phyloP scores from a whole-genome alignment of 2,329 filamentous ascomycete genomes.

The Fusarium virguliforme region DNA sequence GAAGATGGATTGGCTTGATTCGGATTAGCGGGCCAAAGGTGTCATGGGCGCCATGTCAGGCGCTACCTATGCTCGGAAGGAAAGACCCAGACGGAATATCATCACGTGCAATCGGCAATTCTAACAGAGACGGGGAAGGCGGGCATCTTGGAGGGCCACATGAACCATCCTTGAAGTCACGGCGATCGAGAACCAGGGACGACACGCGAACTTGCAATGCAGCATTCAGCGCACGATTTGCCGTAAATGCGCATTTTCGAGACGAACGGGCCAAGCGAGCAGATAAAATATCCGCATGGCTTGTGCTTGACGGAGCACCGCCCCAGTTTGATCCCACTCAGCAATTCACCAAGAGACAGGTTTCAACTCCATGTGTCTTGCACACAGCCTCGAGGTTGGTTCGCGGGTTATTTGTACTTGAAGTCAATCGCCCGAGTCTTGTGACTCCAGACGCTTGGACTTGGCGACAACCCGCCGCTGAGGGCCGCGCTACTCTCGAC shows the following conservation, averaged over 20 bases:
- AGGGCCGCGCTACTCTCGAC: constrained; percentile 4
- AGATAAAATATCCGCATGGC: constrained; percentile 10
- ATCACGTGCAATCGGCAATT: constrained; percentile 14
- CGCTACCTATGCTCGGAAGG: constrained; percentile 10
- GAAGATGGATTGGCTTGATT: constrained; percentile 20
- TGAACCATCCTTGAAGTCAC: constrained; percentile 2
- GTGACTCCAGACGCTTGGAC: constrained; percentile 13
- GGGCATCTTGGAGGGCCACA: constrained; percentile 11
- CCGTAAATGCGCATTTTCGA: not conserved
- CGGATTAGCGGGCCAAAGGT: constrained; percentile 34
- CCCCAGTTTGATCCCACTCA: constrained; percentile 14
- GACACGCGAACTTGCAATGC: not conserved
- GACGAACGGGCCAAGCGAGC: not conserved
- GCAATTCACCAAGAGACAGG: not conserved
- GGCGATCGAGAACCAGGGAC: not conserved
- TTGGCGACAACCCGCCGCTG: not conserved
- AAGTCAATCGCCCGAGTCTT: constrained; percentile 8
- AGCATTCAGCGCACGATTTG: not conserved
- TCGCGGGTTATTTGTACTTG: constrained; percentile 10
- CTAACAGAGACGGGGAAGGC: not conserved
- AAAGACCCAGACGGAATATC: not conserved
- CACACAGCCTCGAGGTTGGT: constrained; percentile 7
- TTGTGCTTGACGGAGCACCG: constrained; percentile 18
- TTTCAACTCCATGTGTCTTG: not conserved
- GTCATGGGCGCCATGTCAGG: constrained; percentile 28